These are phyloP conservation scores for Ogataea methanolica DNA, from an alignment of 805 yeast genomes.

Conservation along the genomic window DNA sequence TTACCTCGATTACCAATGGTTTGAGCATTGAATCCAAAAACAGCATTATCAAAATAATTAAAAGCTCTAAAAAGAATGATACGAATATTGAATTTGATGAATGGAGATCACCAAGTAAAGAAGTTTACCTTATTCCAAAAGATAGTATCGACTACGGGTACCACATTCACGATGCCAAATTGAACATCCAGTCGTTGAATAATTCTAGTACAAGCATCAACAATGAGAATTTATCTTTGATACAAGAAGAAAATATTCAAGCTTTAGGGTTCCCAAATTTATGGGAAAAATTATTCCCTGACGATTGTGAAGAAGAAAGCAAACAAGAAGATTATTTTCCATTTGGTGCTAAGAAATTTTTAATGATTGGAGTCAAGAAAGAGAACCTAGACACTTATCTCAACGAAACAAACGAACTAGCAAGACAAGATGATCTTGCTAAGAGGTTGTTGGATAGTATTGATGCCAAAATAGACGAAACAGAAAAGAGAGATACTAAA, in stretches of 20 bases:
- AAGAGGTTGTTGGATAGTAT: not conserved
- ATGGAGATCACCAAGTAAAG: conserved; percentile 26
- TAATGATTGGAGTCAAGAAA: conserved; percentile 20
- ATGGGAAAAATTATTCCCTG: conserved; percentile 17
- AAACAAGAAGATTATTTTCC: conserved; percentile 18
- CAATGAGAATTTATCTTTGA: conserved; percentile 5
- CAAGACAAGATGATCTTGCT: not conserved
- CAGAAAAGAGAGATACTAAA: not conserved
- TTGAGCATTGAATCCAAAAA: not conserved
- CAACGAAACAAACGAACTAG: not conserved
- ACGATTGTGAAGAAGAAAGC: conserved; percentile 7
- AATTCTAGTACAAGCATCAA: not conserved
- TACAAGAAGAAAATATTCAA: conserved; percentile 24
- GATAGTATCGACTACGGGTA: conserved; percentile 5
- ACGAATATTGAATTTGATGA: conserved; percentile 19
- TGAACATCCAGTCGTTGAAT: not conserved
- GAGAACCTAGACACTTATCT: conserved; percentile 4
- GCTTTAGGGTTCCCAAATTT: conserved; percentile 26
- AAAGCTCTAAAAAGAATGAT: conserved; percentile 3
- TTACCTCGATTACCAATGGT: no score
- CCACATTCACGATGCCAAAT: conserved; percentile 6
- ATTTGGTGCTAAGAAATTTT: conserved; percentile 24
- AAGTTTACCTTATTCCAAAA: conserved; percentile 22
- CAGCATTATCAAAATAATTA: conserved; percentile 15
- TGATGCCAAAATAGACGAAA: not conserved